Base-by-base conservation (phyloP, 805 yeast genomes). In the Saturnispora silvae region DNA sequence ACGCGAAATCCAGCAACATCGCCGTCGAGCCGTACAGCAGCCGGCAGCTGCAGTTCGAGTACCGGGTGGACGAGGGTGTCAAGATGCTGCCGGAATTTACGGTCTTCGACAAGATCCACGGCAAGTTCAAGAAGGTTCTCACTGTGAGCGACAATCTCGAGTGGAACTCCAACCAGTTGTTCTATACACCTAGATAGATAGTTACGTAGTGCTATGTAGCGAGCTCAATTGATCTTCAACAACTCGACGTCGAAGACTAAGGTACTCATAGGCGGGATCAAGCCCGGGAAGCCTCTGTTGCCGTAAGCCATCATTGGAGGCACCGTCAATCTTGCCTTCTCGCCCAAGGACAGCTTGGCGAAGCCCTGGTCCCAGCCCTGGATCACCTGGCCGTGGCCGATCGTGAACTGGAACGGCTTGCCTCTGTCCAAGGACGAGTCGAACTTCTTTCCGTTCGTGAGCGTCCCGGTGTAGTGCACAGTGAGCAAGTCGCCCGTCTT, bases 321-420 rank as follows among this genome's bases (percentile, higher is more conserved):
- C 53, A 89, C 85, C 52, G 94, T 85, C 57, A 89, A 70, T 58
- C 81, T 72, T 35, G 96, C 95, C 70, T 81, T 82, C 65, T 92
- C 85, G 53, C 97, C 97, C 35, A 86, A 72, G 37, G 94, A 81
- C 59, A 89, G 70, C 64, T 86, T 77, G 39, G 96, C 95, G 59
- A 86, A 84, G 45, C 87, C 95, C 54, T 76, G 82, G 56, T 87
- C 96, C 96, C 96, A 89, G 49, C 96, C 97, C 57, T 77, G 76
- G 66, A 89, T 89, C 49, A 89, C 96, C 66, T 81, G 94, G 47
- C 96, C 96, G 48, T 83, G 94, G 61, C 97, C 96, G 57, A 89
- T 84, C 64, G 68, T 65, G 61, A 94, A 81, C 62, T 84, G 89
- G 78, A 89, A 89, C 48, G 97, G 96, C 62, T 81, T 76, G 56